Percentiles rank a stretch among this genome's conserved stretches.
These are phyloP conservation scores for Rhizophagus sp. DNA, from an alignment of 192 early-diverging fungal species.

Conservation along the genomic window DNA sequence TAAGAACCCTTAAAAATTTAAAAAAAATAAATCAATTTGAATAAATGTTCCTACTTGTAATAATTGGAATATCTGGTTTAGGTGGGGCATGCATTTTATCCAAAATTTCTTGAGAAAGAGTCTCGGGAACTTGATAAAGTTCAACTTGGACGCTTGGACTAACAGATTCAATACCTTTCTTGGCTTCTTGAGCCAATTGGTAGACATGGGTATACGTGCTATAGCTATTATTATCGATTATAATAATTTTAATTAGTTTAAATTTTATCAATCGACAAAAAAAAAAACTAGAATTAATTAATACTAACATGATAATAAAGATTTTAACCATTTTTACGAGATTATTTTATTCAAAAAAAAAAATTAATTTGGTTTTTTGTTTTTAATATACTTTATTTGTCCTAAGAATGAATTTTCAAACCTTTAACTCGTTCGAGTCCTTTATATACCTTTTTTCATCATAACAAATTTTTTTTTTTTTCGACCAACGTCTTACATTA, in stretches of 20 bases:
- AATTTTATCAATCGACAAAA: background rate
- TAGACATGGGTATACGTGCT: slow-evolving; percentile 67
- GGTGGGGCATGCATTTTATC: slow-evolving; percentile 53
- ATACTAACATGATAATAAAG: background rate
- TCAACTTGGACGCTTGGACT: slow-evolving; percentile 31
- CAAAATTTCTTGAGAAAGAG: slow-evolving; percentile 55
- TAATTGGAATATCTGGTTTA: slow-evolving; percentile 48
- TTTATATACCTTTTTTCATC: background rate
- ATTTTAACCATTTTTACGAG: background rate
- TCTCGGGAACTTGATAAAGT: slow-evolving; percentile 60
- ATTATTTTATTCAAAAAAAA: background rate
- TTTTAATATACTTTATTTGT: no score
- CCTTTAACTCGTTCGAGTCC: background rate
- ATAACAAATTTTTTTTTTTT: no score
- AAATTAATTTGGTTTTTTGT: background rate
- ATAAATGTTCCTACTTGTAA: slow-evolving; percentile 9
- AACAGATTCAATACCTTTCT: slow-evolving; percentile 61
- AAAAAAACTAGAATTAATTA: background rate
- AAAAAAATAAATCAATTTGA: background rate
- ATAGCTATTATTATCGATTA: slow-evolving; percentile 5
- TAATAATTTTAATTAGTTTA: background rate
- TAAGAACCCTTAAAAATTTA: background rate
- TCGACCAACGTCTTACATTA: no score
- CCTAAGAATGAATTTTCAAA: background rate
- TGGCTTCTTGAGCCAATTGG: slow-evolving; percentile 60